These are phyloP conservation scores for grape (Vitis vinifera) DNA, from an alignment of 164 flowering plant genomes.

Conservation along the genomic window DNA sequence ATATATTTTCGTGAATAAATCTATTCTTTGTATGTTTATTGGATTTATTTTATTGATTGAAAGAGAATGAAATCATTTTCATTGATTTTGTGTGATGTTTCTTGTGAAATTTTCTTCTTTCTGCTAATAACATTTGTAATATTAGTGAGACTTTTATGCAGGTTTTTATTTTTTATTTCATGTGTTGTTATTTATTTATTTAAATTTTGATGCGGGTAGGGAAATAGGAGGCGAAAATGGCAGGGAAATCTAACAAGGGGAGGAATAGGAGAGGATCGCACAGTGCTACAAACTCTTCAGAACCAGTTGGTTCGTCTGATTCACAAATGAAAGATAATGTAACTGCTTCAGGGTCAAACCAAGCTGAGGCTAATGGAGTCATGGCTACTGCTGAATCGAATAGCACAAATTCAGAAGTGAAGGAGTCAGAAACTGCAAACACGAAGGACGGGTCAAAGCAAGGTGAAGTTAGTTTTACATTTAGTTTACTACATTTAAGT, in stretches of 20 bases:
- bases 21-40: no score
- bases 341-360: slow-evolving; percentile 16
- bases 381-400: slow-evolving; percentile 14
- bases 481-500: background rate
- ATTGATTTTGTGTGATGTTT: no score
- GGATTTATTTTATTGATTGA: no score
- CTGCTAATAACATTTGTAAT: no score
- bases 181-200: background rate
- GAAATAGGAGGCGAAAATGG: slow-evolving; percentile 46
- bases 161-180: no score
- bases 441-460: slow-evolving; percentile 28
- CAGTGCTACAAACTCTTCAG: slow-evolving; percentile 36
- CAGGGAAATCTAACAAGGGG: slow-evolving; percentile 76
- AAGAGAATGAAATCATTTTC: no score
- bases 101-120: no score
- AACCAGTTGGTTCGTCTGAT: slow-evolving; percentile 25
- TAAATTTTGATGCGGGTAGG: background rate
- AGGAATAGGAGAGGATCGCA: slow-evolving; percentile 51
- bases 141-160: no score
- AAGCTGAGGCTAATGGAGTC: slow-evolving; percentile 40
- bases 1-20: no score
- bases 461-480: slow-evolving; percentile 20
- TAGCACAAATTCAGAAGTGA: slow-evolving; percentile 16
- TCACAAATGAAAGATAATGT: slow-evolving; percentile 28
- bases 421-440: slow-evolving; percentile 23